Base-by-base conservation (phyloP, 306 rosid genomes). In the Leucaena leucocephala region DNA sequence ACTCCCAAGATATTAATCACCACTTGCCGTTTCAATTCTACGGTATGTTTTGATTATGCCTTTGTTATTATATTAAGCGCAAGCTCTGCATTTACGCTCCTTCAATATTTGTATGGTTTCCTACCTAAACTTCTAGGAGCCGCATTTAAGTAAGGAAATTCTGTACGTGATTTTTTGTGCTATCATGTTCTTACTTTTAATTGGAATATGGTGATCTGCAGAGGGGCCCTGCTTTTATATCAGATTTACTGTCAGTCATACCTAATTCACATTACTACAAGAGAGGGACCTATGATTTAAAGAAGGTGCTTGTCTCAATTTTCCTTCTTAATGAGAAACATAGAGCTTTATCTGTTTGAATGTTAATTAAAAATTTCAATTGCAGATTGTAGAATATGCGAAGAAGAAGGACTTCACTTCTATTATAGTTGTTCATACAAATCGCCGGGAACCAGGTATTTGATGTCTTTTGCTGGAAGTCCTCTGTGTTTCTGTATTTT, bases 251-350 rank as follows among this genome's bases (percentile, higher is more conserved):
- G 66, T 83, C 90, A 1, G 87, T 93, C 66, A 91, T 96, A 72
- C 96, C 99, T 15, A 93, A 96, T 93, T 90, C 97, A 49, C 90
- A 87, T 55, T 96, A 93, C 86, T 91, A 69, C 86, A 93, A 89
- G 84, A 89, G 98, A 88, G 99, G 99, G 87, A 91, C 99, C 34
- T 89, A 96, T 80, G 94, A 95, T 87, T 87, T 91, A 78, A 93
- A 95, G 87, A 90, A 93, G 98, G 99, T 95, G 48, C 19, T 17
- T 61, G 39, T 43, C 39, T 14, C 71, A 33, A 11, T 35, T 39
- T 70, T n/a, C 19, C 6, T 6, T 75, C 9, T 49, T 21, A 62
- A 52, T 55, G n/a, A 50, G 62, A n/a, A 63, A 34, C 3, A 49
- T 42, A 46, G 55, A 71, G 81, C 75, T 80, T 19, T 13, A 36